A percentile compares a stretch with the other conserved stretches of the same genome.
phyloP scores from a whole-genome alignment of 768 basidiomycete genomes.

The Amanita fuliginea region DNA sequence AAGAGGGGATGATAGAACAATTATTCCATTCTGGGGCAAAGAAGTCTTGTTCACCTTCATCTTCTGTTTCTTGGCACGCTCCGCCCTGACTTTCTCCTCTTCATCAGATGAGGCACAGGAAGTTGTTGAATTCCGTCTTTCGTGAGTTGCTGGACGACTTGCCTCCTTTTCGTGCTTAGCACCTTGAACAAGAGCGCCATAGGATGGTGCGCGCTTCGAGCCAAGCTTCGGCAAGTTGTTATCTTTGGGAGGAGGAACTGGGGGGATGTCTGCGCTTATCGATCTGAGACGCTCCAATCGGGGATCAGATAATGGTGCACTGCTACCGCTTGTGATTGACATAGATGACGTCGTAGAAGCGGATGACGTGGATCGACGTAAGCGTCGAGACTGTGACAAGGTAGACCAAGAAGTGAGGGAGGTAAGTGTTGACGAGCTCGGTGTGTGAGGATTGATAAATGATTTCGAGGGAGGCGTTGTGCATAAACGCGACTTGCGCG shows the following conservation, averaged over 20 bases:
- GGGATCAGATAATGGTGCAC: slow-evolving; percentile 28
- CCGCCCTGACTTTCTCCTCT: slow-evolving; percentile 55
- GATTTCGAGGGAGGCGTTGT: slow-evolving; percentile 35
- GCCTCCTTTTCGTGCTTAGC: slow-evolving; percentile 11
- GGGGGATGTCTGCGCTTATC: slow-evolving; percentile 26
- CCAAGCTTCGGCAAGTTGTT: slow-evolving; percentile 13
- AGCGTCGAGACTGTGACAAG: slow-evolving; percentile 23
- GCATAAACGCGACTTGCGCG: slow-evolving; percentile 28
- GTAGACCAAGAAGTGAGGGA: slow-evolving; percentile 26
- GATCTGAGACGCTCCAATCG: slow-evolving; percentile 41
- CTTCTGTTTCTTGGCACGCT: slow-evolving; percentile 52
- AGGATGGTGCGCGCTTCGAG: slow-evolving; percentile 52
- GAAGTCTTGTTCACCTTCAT: not conserved
- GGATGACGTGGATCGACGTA: slow-evolving; percentile 37
- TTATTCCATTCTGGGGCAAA: not conserved
- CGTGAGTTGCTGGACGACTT: slow-evolving; percentile 12
- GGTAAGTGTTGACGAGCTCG: slow-evolving; percentile 53
- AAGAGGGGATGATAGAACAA: not conserved
- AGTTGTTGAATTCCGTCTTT: slow-evolving; percentile 18
- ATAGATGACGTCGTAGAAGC: slow-evolving; percentile 32
- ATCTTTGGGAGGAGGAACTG: slow-evolving; percentile 22
- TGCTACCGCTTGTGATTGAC: slow-evolving; percentile 26
- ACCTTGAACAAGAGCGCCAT: slow-evolving; percentile 29
- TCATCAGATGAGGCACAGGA: slow-evolving; percentile 60
- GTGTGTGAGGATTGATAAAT: slow-evolving; percentile 43